Percentiles rank a stretch among this genome's conserved stretches.
Conservation (phyloP, 2,329 filamentous ascomycete species). For the Coniochaeta sp. region DNA sequence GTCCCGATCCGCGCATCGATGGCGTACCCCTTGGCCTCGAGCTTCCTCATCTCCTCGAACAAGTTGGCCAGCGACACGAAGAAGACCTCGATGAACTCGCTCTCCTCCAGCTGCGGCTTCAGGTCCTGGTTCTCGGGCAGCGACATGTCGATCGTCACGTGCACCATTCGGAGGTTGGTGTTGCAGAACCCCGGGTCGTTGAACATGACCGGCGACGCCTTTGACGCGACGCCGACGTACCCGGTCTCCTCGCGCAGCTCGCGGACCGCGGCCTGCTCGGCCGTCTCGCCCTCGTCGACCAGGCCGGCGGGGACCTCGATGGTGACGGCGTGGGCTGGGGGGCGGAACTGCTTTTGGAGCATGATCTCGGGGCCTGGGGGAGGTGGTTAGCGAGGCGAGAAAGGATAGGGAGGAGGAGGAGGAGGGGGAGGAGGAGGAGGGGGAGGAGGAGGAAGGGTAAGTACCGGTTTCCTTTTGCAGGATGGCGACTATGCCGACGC, state of each 20-base stretch:
- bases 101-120: constrained; percentile 65
- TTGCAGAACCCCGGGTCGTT: constrained; percentile 62
- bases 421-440: too few species aligned
- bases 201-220: constrained; percentile 60
- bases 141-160: constrained; percentile 65
- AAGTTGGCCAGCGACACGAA: constrained; percentile 56
- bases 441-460: too few species aligned
- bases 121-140: constrained; percentile 63
- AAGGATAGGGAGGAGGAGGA: neutral
- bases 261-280: constrained; percentile 55
- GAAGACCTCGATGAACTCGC: constrained; percentile 78
- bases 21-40: constrained; percentile 66
- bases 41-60: constrained; percentile 57
- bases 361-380: constrained; percentile 43
- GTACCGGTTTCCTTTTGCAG: constrained; percentile 46
- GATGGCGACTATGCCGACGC: constrained; percentile 66
- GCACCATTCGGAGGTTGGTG: constrained; percentile 62
- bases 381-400: neutral
- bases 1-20: constrained; percentile 76
- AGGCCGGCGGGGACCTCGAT: constrained; percentile 62
- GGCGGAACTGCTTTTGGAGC: constrained; percentile 61
- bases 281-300: constrained; percentile 54
- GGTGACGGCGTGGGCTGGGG: constrained; percentile 50
- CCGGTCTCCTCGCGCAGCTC: constrained; percentile 63
- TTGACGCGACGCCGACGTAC: constrained; percentile 47